Conservation (phyloP, 768 basidiomycete genomes). For the Paxillus ammoniavirescens region DNA sequence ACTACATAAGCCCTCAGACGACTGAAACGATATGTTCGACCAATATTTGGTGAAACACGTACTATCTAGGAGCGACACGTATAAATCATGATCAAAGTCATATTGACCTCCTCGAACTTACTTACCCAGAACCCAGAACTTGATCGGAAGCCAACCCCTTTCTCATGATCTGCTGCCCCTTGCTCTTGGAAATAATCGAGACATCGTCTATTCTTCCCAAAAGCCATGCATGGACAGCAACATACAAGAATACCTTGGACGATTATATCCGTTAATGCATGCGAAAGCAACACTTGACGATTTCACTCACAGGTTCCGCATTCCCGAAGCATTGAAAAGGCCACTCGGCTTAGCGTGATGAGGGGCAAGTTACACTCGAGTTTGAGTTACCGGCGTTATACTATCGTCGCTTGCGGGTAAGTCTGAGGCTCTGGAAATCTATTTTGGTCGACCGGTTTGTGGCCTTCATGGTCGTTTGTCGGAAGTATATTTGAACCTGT, state of each 20-base stretch:
- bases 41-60: too few species aligned
- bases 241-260: constrained; percentile 18
- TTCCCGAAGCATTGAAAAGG: constrained; percentile 3
- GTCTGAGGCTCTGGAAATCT: not conserved
- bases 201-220: constrained; percentile 37
- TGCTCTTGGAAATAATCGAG: constrained; percentile 29
- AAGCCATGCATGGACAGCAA: constrained; percentile 40
- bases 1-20: too few species aligned
- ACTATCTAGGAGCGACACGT: too few species aligned
- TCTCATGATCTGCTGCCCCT: constrained; percentile 36
- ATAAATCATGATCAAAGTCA: too few species aligned
- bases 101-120: too few species aligned
- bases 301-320: too few species aligned
- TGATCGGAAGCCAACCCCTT: constrained; percentile 16
- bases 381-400: not conserved
- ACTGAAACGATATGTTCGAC: too few species aligned
- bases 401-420: not conserved
- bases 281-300: too few species aligned
- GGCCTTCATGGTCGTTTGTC: not conserved
- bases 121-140: too few species aligned
- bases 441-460: not conserved
- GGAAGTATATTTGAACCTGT: too few species aligned
- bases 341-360: not conserved
- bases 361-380: not conserved
- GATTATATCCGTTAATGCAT: too few species aligned